Evolutionary conservation across 2,329 filamentous ascomycete genomes (phyloP).

Genomic region (Monosporascus cannonballus): DNA sequence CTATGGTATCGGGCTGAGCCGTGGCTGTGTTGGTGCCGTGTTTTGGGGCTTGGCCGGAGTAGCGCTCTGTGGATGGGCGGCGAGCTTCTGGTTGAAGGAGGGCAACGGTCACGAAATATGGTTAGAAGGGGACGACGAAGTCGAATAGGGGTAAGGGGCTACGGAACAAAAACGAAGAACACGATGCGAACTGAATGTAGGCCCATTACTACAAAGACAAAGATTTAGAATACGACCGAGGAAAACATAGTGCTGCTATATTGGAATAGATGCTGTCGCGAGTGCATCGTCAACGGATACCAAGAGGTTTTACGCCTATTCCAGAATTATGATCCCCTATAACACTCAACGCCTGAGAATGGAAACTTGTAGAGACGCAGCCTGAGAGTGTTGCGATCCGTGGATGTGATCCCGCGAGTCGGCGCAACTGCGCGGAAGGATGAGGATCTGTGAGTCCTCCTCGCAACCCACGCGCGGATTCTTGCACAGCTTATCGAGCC

Average conservation of each 20-base stretch:
- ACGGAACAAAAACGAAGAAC: background rate
- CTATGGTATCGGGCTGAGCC: constrained; percentile 52
- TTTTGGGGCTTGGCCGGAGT: constrained; percentile 51
- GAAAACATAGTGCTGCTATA: background rate
- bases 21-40: constrained; percentile 51
- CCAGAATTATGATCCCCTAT: background rate
- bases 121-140: constrained; percentile 54
- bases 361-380: background rate
- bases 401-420: constrained; percentile 12
- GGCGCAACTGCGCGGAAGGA: constrained; percentile 15
- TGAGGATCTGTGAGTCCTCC: constrained; percentile 10
- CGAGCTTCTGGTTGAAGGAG: constrained; percentile 51
- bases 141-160: constrained; percentile 10
- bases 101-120: constrained; percentile 61
- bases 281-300: no score
- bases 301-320: background rate
- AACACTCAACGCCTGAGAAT: background rate
- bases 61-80: constrained; percentile 41
- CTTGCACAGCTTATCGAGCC: constrained; percentile 6
- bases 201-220: background rate
- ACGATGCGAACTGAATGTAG: background rate
- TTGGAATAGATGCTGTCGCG: background rate
- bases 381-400: constrained; percentile 7
- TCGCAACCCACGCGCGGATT: constrained; percentile 11
- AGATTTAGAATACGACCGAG: background rate